Percentiles rank a stretch among this genome's conserved stretches.
These are phyloP conservation scores for Aspergillus bombycis DNA, from an alignment of 2,329 filamentous ascomycete species.

Conservation along the genomic window DNA sequence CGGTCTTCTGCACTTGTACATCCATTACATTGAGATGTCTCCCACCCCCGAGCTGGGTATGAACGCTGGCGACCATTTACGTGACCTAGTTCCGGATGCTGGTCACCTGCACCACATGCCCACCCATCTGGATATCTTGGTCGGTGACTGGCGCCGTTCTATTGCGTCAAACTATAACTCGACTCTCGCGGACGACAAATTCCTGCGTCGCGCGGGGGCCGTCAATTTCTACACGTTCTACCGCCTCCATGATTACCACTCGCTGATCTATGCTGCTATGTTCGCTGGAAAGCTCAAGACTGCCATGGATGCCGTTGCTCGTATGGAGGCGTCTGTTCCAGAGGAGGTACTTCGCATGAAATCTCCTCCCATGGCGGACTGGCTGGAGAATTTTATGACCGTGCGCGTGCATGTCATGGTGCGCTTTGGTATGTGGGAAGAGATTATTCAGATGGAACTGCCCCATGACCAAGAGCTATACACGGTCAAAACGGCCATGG, in stretches of 20 bases:
- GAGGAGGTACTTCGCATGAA: conserved; percentile 65
- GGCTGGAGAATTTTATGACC: conserved; percentile 70
- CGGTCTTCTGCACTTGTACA: conserved; percentile 72
- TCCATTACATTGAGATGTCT: conserved; percentile 78
- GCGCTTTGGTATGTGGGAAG: conserved; percentile 72
- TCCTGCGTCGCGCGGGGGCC: conserved; percentile 58
- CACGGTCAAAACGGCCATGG: conserved; percentile 67
- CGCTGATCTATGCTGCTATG: conserved; percentile 62
- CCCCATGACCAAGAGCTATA: conserved; percentile 64
- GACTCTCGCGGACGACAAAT: conserved; percentile 68
- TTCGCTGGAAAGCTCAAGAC: conserved; percentile 67
- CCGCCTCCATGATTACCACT: conserved; percentile 72
- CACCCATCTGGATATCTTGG: conserved; percentile 70
- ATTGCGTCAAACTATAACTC: conserved; percentile 68
- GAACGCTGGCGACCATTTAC: conserved; percentile 65
- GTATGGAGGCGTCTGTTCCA: conserved; percentile 64
- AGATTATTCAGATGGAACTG: conserved; percentile 60
- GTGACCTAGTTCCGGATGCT: conserved; percentile 68
- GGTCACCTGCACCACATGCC: conserved; percentile 76
- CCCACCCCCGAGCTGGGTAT: conserved; percentile 64
- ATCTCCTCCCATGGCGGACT: conserved; percentile 76
- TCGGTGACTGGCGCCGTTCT: conserved; percentile 68
- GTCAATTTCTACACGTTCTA: conserved; percentile 76
- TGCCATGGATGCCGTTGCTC: conserved; percentile 61
- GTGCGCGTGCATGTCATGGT: conserved; percentile 70